A percentile compares a stretch with the other conserved stretches of the same genome.
Conservation (phyloP, 73 alveolate species). For the Tetrahymena thermophila region DNA sequence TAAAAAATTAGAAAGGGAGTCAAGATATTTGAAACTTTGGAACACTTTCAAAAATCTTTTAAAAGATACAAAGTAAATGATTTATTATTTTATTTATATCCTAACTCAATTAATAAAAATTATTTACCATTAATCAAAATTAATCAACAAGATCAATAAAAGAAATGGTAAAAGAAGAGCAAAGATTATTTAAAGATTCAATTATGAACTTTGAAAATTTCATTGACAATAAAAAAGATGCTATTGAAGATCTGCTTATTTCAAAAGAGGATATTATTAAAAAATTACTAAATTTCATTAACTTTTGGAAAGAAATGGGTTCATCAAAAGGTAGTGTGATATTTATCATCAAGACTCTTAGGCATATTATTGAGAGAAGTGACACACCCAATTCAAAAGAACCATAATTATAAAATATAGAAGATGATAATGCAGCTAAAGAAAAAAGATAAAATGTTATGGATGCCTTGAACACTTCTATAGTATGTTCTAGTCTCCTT, state of each 20-base stretch:
- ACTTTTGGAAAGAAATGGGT: slow-evolving; percentile 33
- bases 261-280: slow-evolving; percentile 27
- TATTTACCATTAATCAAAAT: too few relatives aligned
- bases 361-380: not conserved
- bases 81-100: not conserved
- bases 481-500: not conserved
- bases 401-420: not conserved
- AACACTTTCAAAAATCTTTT: not conserved
- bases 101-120: too few relatives aligned
- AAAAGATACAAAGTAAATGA: not conserved
- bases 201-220: not conserved
- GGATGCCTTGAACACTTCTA: slow-evolving; percentile 23
- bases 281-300: slow-evolving; percentile 14
- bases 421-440: not conserved
- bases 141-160: not conserved
- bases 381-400: not conserved
- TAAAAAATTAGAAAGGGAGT: not conserved
- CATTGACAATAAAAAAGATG: slow-evolving; percentile 1
- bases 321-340: slow-evolving; percentile 33
- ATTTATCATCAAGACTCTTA: slow-evolving; percentile 9
- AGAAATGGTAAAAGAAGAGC: not conserved
- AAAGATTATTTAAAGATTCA: not conserved
- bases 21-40: not conserved
- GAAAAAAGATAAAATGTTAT: slow-evolving; percentile 15
- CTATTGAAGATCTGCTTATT: slow-evolving; percentile 13